Evolutionary conservation across 176 grass and related monocot genomes (phyloP).

Genomic region (Oryza brachyantha): DNA sequence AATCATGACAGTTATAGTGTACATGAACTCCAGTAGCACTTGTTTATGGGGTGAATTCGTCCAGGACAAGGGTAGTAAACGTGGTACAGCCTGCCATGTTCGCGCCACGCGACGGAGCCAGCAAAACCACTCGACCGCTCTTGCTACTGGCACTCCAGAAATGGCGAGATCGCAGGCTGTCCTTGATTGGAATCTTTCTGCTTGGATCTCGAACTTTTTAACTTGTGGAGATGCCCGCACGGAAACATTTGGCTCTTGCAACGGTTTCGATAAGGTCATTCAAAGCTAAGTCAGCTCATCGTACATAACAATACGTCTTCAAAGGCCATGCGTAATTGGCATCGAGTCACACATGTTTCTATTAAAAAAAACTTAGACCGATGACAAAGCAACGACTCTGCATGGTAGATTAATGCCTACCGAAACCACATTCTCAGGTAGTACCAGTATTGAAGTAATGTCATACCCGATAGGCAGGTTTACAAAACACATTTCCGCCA

Average conservation of each 20-base stretch:
- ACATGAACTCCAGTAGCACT: neutral
- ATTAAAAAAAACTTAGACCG: neutral
- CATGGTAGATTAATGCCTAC: neutral
- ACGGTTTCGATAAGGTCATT: conserved; percentile 8
- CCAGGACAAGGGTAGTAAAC: neutral
- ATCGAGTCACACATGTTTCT: neutral
- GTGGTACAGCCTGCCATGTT: conserved; percentile 18
- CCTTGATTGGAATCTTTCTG: conserved; percentile 17
- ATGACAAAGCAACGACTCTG: neutral
- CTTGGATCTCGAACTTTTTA: neutral
- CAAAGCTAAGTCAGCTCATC: conserved; percentile 16
- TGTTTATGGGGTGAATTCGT: conserved; percentile 8
- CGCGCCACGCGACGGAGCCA: conserved; percentile 14
- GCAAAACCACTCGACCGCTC: neutral
- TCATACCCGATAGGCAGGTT: neutral
- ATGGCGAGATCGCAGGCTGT: neutral
- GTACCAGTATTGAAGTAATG: neutral
- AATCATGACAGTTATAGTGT: neutral
- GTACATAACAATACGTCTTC: neutral
- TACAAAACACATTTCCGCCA: neutral
- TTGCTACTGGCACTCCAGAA: neutral
- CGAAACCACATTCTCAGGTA: neutral
- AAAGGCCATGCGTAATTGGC: neutral
- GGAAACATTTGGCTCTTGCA: neutral
- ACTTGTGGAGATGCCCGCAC: neutral